Conservation (phyloP, 2,329 filamentous ascomycete genomes). For the Chaetomium olivaceum region DNA sequence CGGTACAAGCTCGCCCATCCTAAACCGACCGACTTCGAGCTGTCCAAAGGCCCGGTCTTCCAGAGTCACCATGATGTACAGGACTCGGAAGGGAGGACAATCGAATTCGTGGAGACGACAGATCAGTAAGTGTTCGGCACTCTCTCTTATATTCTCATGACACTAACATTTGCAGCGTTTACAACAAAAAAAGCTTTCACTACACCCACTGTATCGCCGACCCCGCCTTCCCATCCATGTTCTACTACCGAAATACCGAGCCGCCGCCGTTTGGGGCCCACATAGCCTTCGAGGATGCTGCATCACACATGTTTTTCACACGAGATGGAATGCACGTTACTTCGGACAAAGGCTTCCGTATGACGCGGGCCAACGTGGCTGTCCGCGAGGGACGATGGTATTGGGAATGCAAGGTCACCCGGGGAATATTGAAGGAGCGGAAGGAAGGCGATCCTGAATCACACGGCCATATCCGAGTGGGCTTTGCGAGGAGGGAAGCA, state of each 20-base stretch:
- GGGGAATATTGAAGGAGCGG: constrained; percentile 62
- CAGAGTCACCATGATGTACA: constrained; percentile 56
- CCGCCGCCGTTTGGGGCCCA: constrained; percentile 78
- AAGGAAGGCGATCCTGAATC: constrained; percentile 49
- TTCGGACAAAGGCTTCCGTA: constrained; percentile 90
- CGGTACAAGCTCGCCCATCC: constrained; percentile 66
- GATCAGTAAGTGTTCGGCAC: constrained; percentile 56
- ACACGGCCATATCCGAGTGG: constrained; percentile 73
- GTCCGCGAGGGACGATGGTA: constrained; percentile 88
- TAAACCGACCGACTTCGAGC: constrained; percentile 62
- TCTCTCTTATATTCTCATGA: background rate
- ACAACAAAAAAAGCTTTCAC: constrained; percentile 73
- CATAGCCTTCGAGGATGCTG: constrained; percentile 90
- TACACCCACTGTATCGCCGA: constrained; percentile 92
- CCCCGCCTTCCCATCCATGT: constrained; percentile 78
- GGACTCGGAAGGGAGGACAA: constrained; percentile 50
- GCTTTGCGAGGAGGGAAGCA: constrained; percentile 80
- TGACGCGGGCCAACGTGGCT: constrained; percentile 85
- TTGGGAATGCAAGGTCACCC: constrained; percentile 88
- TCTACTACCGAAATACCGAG: constrained; percentile 89
- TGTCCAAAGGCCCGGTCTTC: constrained; percentile 58
- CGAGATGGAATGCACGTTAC: constrained; percentile 74
- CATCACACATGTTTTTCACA: constrained; percentile 81
- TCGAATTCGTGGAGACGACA: constrained; percentile 63
- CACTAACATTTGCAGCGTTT: constrained; percentile 50